Evolutionary conservation across 768 basidiomycete species (phyloP), one percentile per base, ranked within the genome.

Genomic region (Megacollybia marginata): DNA sequence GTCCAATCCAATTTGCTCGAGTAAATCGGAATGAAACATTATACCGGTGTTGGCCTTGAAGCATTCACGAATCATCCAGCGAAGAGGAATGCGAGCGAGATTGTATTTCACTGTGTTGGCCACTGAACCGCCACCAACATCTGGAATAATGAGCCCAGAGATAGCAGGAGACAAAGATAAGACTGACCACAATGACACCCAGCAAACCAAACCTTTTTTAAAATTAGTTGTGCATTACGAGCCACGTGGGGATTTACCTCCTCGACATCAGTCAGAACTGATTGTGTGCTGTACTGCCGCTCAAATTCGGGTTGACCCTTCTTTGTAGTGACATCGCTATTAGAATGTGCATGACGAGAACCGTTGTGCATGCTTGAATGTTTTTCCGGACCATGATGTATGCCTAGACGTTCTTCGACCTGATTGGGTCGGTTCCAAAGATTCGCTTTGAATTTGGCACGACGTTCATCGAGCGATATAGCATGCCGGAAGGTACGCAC

Each of bases 21-120:
- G 66, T 16, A 64, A 66, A 19, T 70, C 68, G 2, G 68, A 55
- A 18, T 74, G 64, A 66, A 85, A 85, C 57, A 82, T 66, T 53
- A 85, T 81, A 0, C 83, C 83, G 1, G 70, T 71, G 4, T 79
- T 57, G 7, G 73, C 59, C 46, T 68, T 68, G 71, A 85, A 81
- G 53, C 75, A 78, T 57, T 88, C 75, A 35, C 84, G 76, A 50
- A 88, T 68, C 83, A 87, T 85, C 85, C 85, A 83, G 1, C 76
- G 69, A 4, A 83, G 67, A 1, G 79, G 62, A 31, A 80, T 75
- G 33, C 76, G 72, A 4, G 79, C 72, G 3, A 83, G 70, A 10
- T 63, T 66, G 36, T 72, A 59, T 28, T 28, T 28, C 23, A 28
- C 23, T 28, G 23, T 28, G 52, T 81, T 76, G 12, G 55, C 52